Base-by-base conservation (phyloP, 2,329 filamentous ascomycete species). In the Pezicula carpinea region DNA sequence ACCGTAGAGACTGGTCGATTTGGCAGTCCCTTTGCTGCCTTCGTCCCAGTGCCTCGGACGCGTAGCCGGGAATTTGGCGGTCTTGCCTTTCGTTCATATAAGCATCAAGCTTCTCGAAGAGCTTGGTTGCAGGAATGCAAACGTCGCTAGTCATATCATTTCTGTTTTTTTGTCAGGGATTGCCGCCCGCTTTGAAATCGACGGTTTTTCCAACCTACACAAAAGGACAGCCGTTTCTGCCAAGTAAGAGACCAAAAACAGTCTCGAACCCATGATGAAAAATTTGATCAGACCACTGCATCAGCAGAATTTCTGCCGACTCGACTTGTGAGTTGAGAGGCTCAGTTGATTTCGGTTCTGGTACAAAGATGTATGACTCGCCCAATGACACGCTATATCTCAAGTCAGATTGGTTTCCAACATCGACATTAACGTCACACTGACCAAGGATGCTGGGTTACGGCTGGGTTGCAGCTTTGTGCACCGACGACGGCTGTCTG, bases 191-290 rank as follows among this genome's bases (percentile, higher is more conserved):
- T 39, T 34, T 18, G 26, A 43, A 43, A 22, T 34, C n/a, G 7
- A 42, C 23, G 32, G 22, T 40, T 34, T 34, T 34, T 17, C 34
- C 35, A 26, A 56, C 67, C 15, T 56, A 71, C 66, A 67, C 49
- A 40, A 71, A 70, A 13, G 69, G 69, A 48, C 67, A 69, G 44
- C 68, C 65, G 40, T 70, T 65, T 48, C 63, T 63, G 0, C 69
- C 67, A 56, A 71, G 62, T 67, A 67, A 71, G 0, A 66, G 70
- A 2, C 68, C 69, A 53, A 71, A 70, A 0, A 70, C 59, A 3
- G 62, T 58, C 40, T 70, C 67, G 32, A 70, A 72, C 19, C 39
- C 44, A 32, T 43, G 33, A 19, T 43, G 31, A 33, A 43, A 48
- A 15, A 48, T 39, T 10, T 44, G 31, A 11, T 48, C 21, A 19